These are phyloP conservation scores for Carallia brachiata DNA, from an alignment of 345 rosid genomes.

Conservation along the genomic window DNA sequence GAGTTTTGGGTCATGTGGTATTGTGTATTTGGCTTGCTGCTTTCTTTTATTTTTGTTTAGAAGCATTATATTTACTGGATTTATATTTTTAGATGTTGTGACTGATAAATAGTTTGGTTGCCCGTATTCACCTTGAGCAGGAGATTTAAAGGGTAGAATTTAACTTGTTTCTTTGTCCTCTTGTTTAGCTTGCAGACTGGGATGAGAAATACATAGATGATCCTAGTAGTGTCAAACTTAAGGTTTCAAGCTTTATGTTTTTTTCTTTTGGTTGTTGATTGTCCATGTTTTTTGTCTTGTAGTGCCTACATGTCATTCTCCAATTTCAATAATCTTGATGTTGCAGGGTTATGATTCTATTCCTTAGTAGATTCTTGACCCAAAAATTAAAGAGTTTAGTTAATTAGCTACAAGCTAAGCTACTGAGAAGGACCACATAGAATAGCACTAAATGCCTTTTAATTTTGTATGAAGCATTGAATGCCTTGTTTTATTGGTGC, in stretches of 20 bases:
- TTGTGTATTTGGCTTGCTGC: too few species aligned
- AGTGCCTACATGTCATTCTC: too few species aligned
- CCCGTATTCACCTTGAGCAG: not conserved
- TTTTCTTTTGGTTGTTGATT: slow-evolving; percentile 13
- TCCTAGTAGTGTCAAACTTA: slow-evolving; percentile 71
- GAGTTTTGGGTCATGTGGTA: too few species aligned
- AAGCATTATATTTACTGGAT: not conserved
- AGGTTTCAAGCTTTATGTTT: slow-evolving; percentile 40
- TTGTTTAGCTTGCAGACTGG: slow-evolving; percentile 81
- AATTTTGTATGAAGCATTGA: too few species aligned
- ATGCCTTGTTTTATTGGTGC: too few species aligned
- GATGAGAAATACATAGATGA: slow-evolving; percentile 88
- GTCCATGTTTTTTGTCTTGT: too few species aligned
- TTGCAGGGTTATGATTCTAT: too few species aligned
- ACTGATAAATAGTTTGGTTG: too few species aligned
- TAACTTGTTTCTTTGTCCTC: not conserved
- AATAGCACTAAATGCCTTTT: not conserved
- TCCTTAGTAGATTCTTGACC: slow-evolving; percentile 28
- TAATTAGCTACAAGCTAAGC: not conserved
- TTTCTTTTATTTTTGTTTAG: not conserved
- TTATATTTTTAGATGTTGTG: not conserved
- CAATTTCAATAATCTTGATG: too few species aligned
- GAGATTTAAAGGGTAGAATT: not conserved
- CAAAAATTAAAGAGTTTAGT: slow-evolving; percentile 40
- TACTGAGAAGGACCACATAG: not conserved